These are phyloP conservation scores for Macrophomina phaseolina DNA, from an alignment of 2,329 filamentous ascomycete genomes.

Conservation along the genomic window DNA sequence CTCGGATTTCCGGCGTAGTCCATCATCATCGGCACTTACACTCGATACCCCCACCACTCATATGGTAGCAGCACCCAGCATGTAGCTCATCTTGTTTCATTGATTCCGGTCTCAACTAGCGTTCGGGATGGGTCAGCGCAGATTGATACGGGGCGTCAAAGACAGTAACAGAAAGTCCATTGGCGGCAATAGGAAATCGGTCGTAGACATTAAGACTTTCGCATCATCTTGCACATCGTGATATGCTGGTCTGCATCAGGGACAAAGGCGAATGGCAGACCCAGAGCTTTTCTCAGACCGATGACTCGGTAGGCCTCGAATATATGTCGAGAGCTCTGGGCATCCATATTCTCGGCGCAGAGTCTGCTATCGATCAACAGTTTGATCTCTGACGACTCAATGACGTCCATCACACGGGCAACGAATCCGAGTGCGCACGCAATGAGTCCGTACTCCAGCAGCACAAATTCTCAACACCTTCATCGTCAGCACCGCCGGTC, in stretches of 20 bases:
- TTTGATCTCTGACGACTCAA: background rate
- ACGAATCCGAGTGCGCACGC: background rate
- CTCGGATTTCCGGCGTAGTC: constrained; percentile 15
- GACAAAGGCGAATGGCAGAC: background rate
- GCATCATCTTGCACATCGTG: background rate
- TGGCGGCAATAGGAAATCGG: constrained; percentile 20
- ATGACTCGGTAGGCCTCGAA: background rate
- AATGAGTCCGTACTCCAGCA: background rate
- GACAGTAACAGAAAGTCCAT: constrained; percentile 19
- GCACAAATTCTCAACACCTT: background rate
- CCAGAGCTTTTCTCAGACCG: background rate
- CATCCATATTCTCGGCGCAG: background rate
- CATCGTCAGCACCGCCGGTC: background rate
- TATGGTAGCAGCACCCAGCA: constrained; percentile 24
- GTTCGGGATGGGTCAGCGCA: constrained; percentile 24
- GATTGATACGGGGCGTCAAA: constrained; percentile 20
- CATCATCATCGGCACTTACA: constrained; percentile 25
- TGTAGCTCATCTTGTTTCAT: constrained; percentile 26
- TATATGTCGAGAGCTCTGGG: background rate
- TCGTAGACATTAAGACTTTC: constrained; percentile 1
- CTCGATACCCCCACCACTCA: constrained; percentile 27
- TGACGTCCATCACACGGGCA: background rate
- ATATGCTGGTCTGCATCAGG: background rate
- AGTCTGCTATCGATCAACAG: no score
- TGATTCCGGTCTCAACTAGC: constrained; percentile 21